These are phyloP conservation scores for Zizania palustris DNA, from an alignment of 202 grass and related monocot genomes.

Conservation along the genomic window DNA sequence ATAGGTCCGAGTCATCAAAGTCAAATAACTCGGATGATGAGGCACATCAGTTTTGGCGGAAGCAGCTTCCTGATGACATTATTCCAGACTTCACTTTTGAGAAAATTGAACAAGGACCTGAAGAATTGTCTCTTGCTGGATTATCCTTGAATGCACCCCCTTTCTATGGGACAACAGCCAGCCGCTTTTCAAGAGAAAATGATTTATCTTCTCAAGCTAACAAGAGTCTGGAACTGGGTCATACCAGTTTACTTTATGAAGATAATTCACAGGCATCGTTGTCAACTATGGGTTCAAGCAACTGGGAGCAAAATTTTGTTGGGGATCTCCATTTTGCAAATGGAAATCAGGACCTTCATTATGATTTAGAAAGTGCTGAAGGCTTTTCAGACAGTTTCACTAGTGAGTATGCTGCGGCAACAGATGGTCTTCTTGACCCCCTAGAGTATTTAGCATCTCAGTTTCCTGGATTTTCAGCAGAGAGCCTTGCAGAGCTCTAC, in stretches of 20 bases:
- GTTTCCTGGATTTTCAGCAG: slow-evolving; percentile 84
- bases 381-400: slow-evolving; percentile 59
- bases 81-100: slow-evolving; percentile 86
- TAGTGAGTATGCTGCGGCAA: slow-evolving; percentile 54
- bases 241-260: slow-evolving; percentile 46
- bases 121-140: slow-evolving; percentile 70
- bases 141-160: slow-evolving; percentile 76
- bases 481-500: slow-evolving; percentile 90
- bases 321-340: slow-evolving; percentile 50
- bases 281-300: slow-evolving; percentile 58
- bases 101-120: slow-evolving; percentile 64
- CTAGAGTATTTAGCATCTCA: slow-evolving; percentile 77
- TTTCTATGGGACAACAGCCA: slow-evolving; percentile 58
- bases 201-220: slow-evolving; percentile 48
- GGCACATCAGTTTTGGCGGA: slow-evolving; percentile 78
- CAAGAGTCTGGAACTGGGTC: slow-evolving; percentile 51
- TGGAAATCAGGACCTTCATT: slow-evolving; percentile 55
- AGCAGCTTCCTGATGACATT: slow-evolving; percentile 96
- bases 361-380: slow-evolving; percentile 49
- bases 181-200: slow-evolving; percentile 46
- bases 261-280: slow-evolving; percentile 60
- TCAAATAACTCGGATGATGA: slow-evolving; percentile 97
- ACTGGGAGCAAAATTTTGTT: slow-evolving; percentile 58
- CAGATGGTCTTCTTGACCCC: slow-evolving; percentile 55
- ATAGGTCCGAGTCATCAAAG: slow-evolving; percentile 76